Evolutionary conservation across 1,139 yeast genomes (phyloP).

Genomic region (Blastobotrys proliferans): DNA sequence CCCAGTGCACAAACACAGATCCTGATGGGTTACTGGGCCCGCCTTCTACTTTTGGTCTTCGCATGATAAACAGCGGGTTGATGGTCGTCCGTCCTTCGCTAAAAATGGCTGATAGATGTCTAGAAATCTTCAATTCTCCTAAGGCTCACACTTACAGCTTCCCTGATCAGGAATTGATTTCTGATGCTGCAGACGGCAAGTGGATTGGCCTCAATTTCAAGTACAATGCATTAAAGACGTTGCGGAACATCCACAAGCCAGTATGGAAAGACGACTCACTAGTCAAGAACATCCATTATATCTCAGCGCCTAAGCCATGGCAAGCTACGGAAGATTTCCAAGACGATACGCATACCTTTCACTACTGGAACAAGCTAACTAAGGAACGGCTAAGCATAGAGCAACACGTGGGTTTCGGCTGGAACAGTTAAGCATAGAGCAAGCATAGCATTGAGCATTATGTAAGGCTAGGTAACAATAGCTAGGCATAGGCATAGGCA

Average conservation of each 20-base stretch:
- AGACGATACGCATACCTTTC: slow-evolving; percentile 36
- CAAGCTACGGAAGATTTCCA: slow-evolving; percentile 30
- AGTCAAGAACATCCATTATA: slow-evolving; percentile 53
- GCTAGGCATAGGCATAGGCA: slow-evolving; percentile 1
- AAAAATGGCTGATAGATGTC: slow-evolving; percentile 38
- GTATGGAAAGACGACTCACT: slow-evolving; percentile 42
- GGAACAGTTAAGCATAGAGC: slow-evolving; percentile 28
- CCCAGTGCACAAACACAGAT: slow-evolving; percentile 31
- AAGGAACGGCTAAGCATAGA: slow-evolving; percentile 10
- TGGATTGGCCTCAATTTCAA: slow-evolving; percentile 51
- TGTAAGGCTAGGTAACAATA: slow-evolving; percentile 3
- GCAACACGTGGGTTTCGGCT: slow-evolving; percentile 14
- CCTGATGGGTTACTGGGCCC: slow-evolving; percentile 41
- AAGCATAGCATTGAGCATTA: slow-evolving; percentile 9
- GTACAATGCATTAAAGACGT: slow-evolving; percentile 53
- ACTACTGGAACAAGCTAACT: slow-evolving; percentile 31
- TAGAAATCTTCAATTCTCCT: slow-evolving; percentile 36
- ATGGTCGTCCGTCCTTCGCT: slow-evolving; percentile 44
- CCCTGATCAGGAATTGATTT: slow-evolving; percentile 54
- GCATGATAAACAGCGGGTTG: slow-evolving; percentile 53
- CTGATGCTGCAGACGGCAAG: slow-evolving; percentile 45
- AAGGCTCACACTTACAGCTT: slow-evolving; percentile 43
- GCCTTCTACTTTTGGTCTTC: slow-evolving; percentile 38
- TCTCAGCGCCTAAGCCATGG: slow-evolving; percentile 57
- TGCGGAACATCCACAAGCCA: slow-evolving; percentile 40